Evolutionary conservation across 345 rosid genomes (phyloP).

Genomic region (Rubroshorea leprosula): DNA sequence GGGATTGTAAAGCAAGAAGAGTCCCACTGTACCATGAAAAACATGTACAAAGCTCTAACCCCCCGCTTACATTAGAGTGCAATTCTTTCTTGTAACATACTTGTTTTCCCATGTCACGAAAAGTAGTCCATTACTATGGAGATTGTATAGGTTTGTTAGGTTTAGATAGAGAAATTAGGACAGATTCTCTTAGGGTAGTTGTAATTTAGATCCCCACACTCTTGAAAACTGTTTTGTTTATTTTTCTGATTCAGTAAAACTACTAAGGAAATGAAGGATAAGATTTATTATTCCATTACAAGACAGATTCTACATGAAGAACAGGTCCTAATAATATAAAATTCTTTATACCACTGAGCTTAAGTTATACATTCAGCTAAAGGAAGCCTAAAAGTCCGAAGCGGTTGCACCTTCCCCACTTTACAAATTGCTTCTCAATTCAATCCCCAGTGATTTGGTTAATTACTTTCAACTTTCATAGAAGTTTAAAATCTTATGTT

Average conservation of each 20-base stretch:
- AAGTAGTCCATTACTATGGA: slow-evolving; percentile 24
- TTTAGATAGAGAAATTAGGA: slow-evolving; percentile 32
- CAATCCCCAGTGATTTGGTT: not conserved
- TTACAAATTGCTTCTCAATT: not conserved
- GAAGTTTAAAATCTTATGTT: no score
- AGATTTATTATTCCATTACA: no score
- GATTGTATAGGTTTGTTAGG: slow-evolving; percentile 45
- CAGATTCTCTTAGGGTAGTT: slow-evolving; percentile 31
- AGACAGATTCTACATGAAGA: no score
- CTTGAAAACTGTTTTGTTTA: slow-evolving; percentile 14
- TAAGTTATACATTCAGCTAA: no score
- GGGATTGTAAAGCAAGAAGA: slow-evolving; percentile 23
- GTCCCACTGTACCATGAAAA: slow-evolving; percentile 36
- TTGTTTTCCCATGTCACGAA: not conserved
- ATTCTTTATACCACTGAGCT: no score
- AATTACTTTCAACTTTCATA: no score
- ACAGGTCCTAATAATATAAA: no score
- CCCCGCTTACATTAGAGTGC: slow-evolving; percentile 33
- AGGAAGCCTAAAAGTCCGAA: not conserved
- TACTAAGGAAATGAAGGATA: no score
- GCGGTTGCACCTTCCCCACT: not conserved
- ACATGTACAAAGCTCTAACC: slow-evolving; percentile 51
- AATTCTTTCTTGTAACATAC: slow-evolving; percentile 47
- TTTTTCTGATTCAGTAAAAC: not conserved
- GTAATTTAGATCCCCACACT: slow-evolving; percentile 22